These are phyloP conservation scores for Fusarium coffeatum DNA, from an alignment of 2,329 filamentous ascomycete genomes.

Conservation along the genomic window DNA sequence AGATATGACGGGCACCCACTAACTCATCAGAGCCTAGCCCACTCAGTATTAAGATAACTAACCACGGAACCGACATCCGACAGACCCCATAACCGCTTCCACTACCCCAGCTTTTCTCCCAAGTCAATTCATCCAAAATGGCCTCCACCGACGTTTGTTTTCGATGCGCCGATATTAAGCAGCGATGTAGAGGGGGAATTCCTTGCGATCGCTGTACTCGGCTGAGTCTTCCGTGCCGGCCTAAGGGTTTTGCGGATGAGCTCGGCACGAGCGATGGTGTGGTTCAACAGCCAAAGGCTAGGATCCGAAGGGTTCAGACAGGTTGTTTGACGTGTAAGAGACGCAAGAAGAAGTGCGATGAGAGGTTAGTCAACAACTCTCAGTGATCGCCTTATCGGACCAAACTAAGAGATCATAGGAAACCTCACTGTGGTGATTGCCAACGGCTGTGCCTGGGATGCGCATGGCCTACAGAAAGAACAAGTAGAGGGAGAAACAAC, in stretches of 20 bases:
- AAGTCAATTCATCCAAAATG: background rate
- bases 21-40: conserved; percentile 6
- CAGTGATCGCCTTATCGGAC: too few relatives aligned
- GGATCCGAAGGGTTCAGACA: conserved; percentile 1
- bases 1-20: conserved; percentile 3
- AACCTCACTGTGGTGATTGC: conserved; percentile 8
- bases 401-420: background rate
- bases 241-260: background rate
- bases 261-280: background rate
- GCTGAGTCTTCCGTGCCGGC: conserved; percentile 8
- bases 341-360: conserved; percentile 16
- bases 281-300: background rate
- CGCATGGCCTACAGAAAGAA: background rate
- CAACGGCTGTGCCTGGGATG: background rate
- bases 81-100: conserved; percentile 1
- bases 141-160: background rate
- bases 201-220: conserved; percentile 4
- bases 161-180: conserved; percentile 12
- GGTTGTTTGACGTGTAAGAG: conserved; percentile 12
- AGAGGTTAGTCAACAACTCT: conserved; percentile 1
- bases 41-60: conserved; percentile 10
- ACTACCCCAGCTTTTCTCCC: conserved; percentile 9
- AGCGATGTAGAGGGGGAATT: conserved; percentile 3
- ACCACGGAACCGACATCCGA: conserved; percentile 5
- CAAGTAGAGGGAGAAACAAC: background rate